Conservation (phyloP, 116 monocot genomes). For the Posidonia oceanica region DNA sequence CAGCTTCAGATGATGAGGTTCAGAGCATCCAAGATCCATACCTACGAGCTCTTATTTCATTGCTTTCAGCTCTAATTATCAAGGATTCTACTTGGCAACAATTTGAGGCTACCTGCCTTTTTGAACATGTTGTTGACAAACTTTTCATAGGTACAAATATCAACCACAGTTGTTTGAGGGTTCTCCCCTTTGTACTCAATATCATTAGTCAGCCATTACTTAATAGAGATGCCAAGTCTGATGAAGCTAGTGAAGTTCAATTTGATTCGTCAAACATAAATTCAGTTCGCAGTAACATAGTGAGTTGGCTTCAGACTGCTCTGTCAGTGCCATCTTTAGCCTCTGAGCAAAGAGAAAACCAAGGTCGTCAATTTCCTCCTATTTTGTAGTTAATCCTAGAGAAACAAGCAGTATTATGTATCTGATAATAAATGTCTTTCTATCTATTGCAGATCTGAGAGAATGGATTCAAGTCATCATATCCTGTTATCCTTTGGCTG, state of each 20-base stretch:
- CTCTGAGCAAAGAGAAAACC: constrained; percentile 10
- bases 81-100: constrained; percentile 44
- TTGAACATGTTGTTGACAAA: constrained; percentile 38
- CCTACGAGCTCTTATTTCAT: constrained; percentile 60
- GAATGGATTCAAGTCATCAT: constrained; percentile 81
- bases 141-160: constrained; percentile 27
- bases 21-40: constrained; percentile 60
- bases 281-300: constrained; percentile 27
- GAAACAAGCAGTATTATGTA: not conserved
- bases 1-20: constrained; percentile 48
- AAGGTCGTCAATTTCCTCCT: constrained; percentile 24
- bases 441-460: constrained; percentile 43
- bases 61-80: constrained; percentile 37
- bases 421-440: not conserved
- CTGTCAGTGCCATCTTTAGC: constrained; percentile 43
- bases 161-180: constrained; percentile 51
- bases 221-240: constrained; percentile 13
- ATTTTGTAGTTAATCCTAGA: not conserved
- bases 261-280: constrained; percentile 18
- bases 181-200: constrained; percentile 72
- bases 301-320: constrained; percentile 57
- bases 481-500: constrained; percentile 72
- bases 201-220: constrained; percentile 36
- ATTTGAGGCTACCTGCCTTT: constrained; percentile 38
- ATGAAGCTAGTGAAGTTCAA: constrained; percentile 18